A percentile compares a stretch with the other conserved stretches of the same genome.
Conservation (phyloP, 257 asterid species). For the Solanum pinnatisectum region DNA sequence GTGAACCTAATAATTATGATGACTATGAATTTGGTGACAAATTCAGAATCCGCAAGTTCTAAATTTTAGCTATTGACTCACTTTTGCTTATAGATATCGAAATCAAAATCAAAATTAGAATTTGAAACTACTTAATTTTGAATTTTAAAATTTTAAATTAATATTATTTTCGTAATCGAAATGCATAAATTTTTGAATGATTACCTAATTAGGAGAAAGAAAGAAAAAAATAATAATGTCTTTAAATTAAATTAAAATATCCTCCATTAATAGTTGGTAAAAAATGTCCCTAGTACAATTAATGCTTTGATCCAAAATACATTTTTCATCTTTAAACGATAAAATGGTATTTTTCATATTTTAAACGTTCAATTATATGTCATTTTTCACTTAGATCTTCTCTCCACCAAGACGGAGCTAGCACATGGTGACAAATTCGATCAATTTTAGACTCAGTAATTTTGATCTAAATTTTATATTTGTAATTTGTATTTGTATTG, state of each 20-base stretch:
- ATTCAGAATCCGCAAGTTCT: rapidly evolving
- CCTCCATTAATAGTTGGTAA: no score
- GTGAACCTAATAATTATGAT: background rate
- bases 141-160: background rate
- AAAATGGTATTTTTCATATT: background rate
- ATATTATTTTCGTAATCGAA: background rate
- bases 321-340: no score
- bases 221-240: no score
- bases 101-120: no score
- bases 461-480: background rate
- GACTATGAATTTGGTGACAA: background rate
- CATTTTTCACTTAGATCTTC: background rate
- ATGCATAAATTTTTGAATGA: background rate
- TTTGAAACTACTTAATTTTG: no score
- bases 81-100: rapidly evolving
- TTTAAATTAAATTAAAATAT: no score
- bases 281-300: no score
- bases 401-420: background rate
- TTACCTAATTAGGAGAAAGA: background rate
- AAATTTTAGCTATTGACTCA: background rate
- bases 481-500: background rate
- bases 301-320: no score
- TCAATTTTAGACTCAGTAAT: background rate
- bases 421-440: background rate
- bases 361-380: background rate